Percentiles rank a stretch among this genome's conserved stretches.
phyloP scores from a whole-genome alignment of 345 rosid genomes.

The Balakata baccata region DNA sequence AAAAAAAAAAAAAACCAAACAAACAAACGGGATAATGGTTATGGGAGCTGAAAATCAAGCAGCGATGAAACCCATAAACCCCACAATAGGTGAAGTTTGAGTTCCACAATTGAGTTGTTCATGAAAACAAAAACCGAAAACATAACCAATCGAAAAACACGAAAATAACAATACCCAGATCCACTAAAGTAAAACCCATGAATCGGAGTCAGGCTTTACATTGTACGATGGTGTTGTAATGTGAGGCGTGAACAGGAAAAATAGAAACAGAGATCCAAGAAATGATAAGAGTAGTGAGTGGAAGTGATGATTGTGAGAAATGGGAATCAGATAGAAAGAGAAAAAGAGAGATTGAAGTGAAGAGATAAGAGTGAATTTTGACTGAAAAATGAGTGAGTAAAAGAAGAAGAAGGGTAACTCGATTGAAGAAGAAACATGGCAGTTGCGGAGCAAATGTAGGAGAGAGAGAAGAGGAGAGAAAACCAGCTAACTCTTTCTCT shows the following conservation, averaged over 20 bases:
- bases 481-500: slow-evolving; percentile 5
- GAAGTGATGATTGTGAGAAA: slow-evolving; percentile 1
- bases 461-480: slow-evolving; percentile 12
- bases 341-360: not conserved
- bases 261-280: too few relatives aligned
- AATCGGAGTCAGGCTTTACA: not conserved
- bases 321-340: not conserved
- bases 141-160: not conserved
- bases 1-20: not conserved
- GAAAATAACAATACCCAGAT: slow-evolving; percentile 17
- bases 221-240: not conserved
- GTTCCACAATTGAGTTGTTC: slow-evolving; percentile 11
- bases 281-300: not conserved
- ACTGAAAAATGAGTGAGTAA: not conserved
- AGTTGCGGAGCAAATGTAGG: slow-evolving; percentile 14
- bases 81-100: not conserved
- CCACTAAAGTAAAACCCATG: slow-evolving; percentile 20
- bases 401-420: not conserved
- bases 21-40: not conserved
- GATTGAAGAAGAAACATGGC: slow-evolving; percentile 14
- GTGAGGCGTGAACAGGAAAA: not conserved
- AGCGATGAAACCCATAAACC: not conserved
- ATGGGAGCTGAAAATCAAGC: not conserved
- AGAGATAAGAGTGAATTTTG: not conserved
- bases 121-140: not conserved